These are phyloP conservation scores for Fusarium sp. DNA, from an alignment of 2,329 filamentous ascomycete genomes.

Conservation along the genomic window DNA sequence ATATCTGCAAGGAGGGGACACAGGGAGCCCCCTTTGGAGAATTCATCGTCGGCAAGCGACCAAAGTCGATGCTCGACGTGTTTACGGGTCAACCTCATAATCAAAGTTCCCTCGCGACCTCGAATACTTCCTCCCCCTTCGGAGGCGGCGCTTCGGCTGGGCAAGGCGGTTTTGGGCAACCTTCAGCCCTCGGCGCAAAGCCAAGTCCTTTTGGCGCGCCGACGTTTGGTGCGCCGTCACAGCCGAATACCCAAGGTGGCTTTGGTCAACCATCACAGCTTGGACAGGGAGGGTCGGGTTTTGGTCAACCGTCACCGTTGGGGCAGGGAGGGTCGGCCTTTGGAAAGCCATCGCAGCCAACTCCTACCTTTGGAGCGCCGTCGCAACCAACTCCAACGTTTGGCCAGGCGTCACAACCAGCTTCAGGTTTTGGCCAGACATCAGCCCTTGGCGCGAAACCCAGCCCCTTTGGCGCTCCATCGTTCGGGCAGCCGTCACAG, in stretches of 20 bases:
- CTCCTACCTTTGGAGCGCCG: slow-evolving; percentile 58
- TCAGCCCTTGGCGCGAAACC: slow-evolving; percentile 44
- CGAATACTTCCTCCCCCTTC: slow-evolving; percentile 45
- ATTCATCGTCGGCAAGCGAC: slow-evolving; percentile 56
- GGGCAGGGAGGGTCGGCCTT: neutral
- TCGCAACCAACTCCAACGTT: slow-evolving; percentile 53
- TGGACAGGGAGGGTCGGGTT: neutral
- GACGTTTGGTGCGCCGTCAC: neutral
- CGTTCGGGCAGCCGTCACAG: slow-evolving; percentile 52
- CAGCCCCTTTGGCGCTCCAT: slow-evolving; percentile 52
- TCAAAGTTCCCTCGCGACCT: slow-evolving; percentile 57
- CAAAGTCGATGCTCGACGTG: slow-evolving; percentile 40
- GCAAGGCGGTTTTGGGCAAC: slow-evolving; percentile 50
- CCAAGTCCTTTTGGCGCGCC: slow-evolving; percentile 46
- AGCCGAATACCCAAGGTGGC: neutral
- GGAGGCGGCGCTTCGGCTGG: slow-evolving; percentile 46
- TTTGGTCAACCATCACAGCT: neutral
- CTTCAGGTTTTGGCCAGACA: slow-evolving; percentile 51
- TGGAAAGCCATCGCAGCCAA: slow-evolving; percentile 46
- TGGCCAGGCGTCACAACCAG: slow-evolving; percentile 51
- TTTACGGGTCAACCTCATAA: slow-evolving; percentile 49
- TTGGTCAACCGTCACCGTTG: neutral
- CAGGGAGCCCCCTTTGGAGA: slow-evolving; percentile 59
- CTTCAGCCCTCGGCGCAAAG: slow-evolving; percentile 48
- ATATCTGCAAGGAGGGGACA: slow-evolving; percentile 66